These are phyloP conservation scores for Licmophora abbreviata DNA, from an alignment of 108 stramenopile species.

Conservation along the genomic window DNA sequence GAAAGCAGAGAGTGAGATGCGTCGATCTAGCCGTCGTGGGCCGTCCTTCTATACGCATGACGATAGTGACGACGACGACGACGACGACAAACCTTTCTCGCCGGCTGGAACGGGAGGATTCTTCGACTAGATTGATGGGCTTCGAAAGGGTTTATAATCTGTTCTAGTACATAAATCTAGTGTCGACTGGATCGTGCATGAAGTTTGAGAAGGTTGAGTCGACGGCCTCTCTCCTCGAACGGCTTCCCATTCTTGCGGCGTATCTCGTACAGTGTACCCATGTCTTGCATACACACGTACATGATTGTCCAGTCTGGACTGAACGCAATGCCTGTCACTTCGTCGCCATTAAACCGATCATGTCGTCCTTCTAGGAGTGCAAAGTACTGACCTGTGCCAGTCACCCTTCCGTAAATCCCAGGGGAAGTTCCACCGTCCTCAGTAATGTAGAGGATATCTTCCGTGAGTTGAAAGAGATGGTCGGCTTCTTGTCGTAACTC, in stretches of 20 bases:
- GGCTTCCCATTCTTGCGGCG: slow-evolving; percentile 37
- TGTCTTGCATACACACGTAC: slow-evolving; percentile 43
- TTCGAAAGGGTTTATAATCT: too few species aligned
- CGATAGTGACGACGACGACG: slow-evolving; percentile 3
- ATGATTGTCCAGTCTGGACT: slow-evolving; percentile 37
- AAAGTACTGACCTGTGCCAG: slow-evolving; percentile 12
- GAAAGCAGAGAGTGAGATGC: slow-evolving; percentile 56
- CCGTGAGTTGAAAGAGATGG: neutral
- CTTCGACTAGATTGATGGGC: slow-evolving; percentile 8
- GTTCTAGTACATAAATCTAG: too few species aligned
- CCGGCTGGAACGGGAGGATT: slow-evolving; percentile 8
- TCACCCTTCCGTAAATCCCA: slow-evolving; percentile 25
- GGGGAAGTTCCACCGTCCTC: slow-evolving; percentile 12
- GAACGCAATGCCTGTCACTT: slow-evolving; percentile 47
- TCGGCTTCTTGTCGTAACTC: slow-evolving; percentile 8
- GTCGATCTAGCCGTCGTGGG: slow-evolving; percentile 8
- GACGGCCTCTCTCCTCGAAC: slow-evolving; percentile 10
- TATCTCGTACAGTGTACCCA: slow-evolving; percentile 28
- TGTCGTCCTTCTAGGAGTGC: slow-evolving; percentile 18
- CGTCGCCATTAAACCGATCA: slow-evolving; percentile 11
- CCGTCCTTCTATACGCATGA: slow-evolving; percentile 1
- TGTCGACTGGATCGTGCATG: too few species aligned
- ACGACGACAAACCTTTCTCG: neutral
- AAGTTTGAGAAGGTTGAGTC: too few species aligned
- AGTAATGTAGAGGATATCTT: slow-evolving; percentile 19